Base-by-base conservation (phyloP, 371 early-diverging fungal species). In the Mucor sp. region DNA sequence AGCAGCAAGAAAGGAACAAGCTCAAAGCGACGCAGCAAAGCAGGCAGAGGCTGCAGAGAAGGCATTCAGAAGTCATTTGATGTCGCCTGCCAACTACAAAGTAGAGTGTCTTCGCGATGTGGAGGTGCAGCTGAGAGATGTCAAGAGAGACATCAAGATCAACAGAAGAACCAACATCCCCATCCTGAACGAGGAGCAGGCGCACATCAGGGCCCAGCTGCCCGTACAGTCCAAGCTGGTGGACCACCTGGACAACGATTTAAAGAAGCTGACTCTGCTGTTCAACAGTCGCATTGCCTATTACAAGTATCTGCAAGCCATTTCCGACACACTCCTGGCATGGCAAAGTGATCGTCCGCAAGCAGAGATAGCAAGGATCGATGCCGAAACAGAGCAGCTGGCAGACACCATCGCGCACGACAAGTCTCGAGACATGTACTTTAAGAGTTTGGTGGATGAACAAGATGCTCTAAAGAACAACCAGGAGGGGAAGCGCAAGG, bases 241-340 rank as follows among this genome's bases (percentile, higher is more conserved):
- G 7, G 80, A 78, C 23, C 25, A 63, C 11, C 50, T 85, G 21
- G 76, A 44, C 53, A 73, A 68, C 60, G 86, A 76, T 48, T 63
- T 80, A 23, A 65, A 73, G 6, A 66, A 66, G 21, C 65, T 87
- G 1, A 72, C 67, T 28, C 76, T 76, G 3, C 33, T 77, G 2
- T 71, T 71, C 37, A 81, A 81, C 60, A 60, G 78, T 12, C 85
- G 90, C 7, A 81, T 87, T 17, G 82, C 78, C 15, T 90, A 89
- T 66, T 90, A 81, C 61, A 72, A 78, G 8, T 75, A 77, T 12
- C 78, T 90, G 2, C 89, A 92, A 68, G 61, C 63, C 0, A 74
- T 90, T 19, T 88, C 89, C 0, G 88, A 89, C 50, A 77, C 75
- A 11, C 32, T 57, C 6, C 58, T 71, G 68, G 70, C 60, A 8